Evolutionary conservation across 352 stramenopile genomes (phyloP), one percentile per base, ranked within the genome.

Genomic region (Pythium aquatile): DNA sequence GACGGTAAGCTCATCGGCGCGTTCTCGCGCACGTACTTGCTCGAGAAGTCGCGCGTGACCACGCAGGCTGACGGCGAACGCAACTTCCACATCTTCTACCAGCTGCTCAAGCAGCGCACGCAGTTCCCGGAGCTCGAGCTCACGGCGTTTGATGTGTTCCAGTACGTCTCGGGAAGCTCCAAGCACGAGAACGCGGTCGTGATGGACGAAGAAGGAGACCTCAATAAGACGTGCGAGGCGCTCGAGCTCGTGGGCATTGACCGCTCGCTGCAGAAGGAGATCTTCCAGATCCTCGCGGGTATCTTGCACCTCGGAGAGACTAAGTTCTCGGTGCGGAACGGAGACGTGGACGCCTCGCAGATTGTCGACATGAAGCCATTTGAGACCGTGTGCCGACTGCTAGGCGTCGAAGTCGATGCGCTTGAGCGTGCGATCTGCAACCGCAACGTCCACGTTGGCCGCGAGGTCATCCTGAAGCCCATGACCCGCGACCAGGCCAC

Each of bases 281-380:
- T 95, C 10, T 91, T 95, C 69, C 69, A 89, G 61, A 72, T 92
- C 20, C 70, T 95, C 24, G 81, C 85, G 8, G 97, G 94, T 58
- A 83, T 99, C 35, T 72, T 99, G 61, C 96, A 99, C 69, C 80
- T 99, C 17, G 97, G 97, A 48, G 96, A 99, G 79, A 81, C 99
- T 37, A 72, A 85, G 52, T 98, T 99, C 42, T 87, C 75, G 1
- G 72, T 73, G 65, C 77, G 20, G 33, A 79, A 92, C 63, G 86
- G 85, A 11, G 91, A 95, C 40, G 77, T 94, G 2, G 84, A 97
- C 58, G 77, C 81, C 3, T 89, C 86, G 1, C 77, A 83, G 46
- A 55, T 95, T 13, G 68, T 83, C 8, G 74, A 91, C 61, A 29
- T 78, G 37, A 82, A 73, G 53, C 77, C 76, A 53, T 95, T 85